phyloP scores from a whole-genome alignment of 176 grass and related monocot genomes.

The Cenchrus purpureus region DNA sequence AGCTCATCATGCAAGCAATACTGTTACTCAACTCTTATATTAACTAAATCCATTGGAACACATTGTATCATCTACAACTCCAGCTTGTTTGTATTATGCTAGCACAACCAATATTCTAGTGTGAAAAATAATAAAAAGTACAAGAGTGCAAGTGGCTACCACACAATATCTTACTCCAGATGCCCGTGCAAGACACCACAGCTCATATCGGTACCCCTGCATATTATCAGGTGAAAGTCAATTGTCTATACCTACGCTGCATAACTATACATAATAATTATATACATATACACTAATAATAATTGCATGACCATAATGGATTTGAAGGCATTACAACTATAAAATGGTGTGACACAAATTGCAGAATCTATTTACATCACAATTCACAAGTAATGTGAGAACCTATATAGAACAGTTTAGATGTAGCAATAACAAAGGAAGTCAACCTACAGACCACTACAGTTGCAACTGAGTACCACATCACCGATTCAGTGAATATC shows the following conservation, averaged over 20 bases:
- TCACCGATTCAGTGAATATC: background rate
- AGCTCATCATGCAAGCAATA: conserved; percentile 7
- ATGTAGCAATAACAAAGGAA: background rate
- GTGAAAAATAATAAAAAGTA: background rate
- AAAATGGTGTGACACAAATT: background rate
- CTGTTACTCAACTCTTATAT: background rate
- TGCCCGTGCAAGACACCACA: conserved; percentile 96
- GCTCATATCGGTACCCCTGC: conserved; percentile 92
- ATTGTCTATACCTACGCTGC: background rate
- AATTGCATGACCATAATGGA: background rate
- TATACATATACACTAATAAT: background rate
- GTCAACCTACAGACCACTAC: background rate
- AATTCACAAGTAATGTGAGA: background rate
- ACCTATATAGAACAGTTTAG: background rate
- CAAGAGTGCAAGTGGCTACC: conserved; percentile 53
- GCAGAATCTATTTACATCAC: background rate
- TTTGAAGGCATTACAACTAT: background rate
- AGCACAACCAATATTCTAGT: conserved; percentile 10
- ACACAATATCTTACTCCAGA: conserved; percentile 93
- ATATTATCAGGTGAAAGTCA: conserved; percentile 16
- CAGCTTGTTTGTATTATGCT: background rate
- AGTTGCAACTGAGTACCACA: background rate
- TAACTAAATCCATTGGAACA: background rate
- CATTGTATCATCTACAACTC: background rate
- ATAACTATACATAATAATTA: background rate